Conservation (phyloP, 257 asterid species). For the Nicotiana benthamiana region DNA sequence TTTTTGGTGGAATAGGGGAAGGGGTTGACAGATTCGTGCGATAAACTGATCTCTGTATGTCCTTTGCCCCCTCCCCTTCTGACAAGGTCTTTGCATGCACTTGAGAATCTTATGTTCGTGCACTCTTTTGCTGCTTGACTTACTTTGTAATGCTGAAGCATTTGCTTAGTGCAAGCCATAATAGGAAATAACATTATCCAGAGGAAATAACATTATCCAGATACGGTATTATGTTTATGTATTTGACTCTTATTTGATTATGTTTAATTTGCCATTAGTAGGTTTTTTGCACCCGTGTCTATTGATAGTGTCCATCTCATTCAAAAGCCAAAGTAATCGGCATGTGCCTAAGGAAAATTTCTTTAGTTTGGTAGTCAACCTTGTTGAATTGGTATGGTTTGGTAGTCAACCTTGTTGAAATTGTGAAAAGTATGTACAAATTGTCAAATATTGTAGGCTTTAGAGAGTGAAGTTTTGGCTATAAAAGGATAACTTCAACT, state of each 20-base stretch:
- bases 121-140: neutral
- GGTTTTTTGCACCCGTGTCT: neutral
- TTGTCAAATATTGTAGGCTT: no score
- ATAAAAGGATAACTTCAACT: no score
- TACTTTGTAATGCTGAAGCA: neutral
- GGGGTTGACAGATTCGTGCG: neutral
- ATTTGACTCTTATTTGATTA: neutral
- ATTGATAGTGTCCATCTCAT: no score
- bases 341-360: no score
- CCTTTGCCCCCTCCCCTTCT: neutral
- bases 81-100: neutral
- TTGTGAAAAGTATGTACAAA: no score
- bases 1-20: neutral
- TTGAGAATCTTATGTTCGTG: neutral
- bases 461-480: no score
- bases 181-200: neutral
- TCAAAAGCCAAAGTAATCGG: no score
- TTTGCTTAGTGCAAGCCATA: neutral
- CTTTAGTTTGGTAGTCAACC: no score
- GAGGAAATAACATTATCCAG: no score
- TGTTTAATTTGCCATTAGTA: neutral
- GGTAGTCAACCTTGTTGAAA: no score
- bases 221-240: no score
- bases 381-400: no score
- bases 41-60: neutral